Percentiles rank a stretch among this genome's conserved stretches.
Evolutionary conservation across 805 yeast genomes (phyloP).

Genomic region (Metschnikowia baotianmanensis): DNA sequence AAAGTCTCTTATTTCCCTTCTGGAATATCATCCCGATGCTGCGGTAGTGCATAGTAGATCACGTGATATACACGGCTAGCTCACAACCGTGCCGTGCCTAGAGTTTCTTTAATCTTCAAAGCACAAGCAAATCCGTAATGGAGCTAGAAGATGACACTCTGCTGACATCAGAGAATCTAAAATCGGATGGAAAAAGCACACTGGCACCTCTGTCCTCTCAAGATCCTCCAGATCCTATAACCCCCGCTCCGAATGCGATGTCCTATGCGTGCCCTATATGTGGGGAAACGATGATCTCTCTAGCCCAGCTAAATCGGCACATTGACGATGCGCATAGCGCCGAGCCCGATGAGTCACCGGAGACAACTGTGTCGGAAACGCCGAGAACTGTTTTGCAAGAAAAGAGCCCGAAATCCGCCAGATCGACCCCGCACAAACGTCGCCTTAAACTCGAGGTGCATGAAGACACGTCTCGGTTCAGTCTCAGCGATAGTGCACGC

Average conservation of each 20-base stretch:
- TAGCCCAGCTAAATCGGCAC: slow-evolving; percentile 61
- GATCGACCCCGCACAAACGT: slow-evolving; percentile 27
- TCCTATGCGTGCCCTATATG: slow-evolving; percentile 65
- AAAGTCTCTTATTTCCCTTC: no score
- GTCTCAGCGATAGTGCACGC: slow-evolving; percentile 26
- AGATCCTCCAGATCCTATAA: neutral
- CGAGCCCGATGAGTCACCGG: neutral
- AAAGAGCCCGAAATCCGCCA: slow-evolving; percentile 8
- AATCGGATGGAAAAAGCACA: no score
- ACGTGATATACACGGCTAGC: no score
- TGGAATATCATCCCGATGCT: no score
- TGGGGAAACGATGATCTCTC: slow-evolving; percentile 51
- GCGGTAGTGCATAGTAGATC: no score
- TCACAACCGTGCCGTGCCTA: no score
- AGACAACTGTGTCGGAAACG: neutral
- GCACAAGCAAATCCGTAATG: no score
- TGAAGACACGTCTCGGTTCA: slow-evolving; percentile 42
- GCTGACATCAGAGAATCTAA: neutral
- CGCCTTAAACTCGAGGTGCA: slow-evolving; percentile 47
- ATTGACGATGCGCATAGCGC: slow-evolving; percentile 60
- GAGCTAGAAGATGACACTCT: no score
- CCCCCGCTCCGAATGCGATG: neutral
- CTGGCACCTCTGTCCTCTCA: no score
- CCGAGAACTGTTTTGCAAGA: neutral
- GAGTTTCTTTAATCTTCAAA: no score